Base-by-base conservation (phyloP, 768 basidiomycete species). In the Lyophyllum semitale region DNA sequence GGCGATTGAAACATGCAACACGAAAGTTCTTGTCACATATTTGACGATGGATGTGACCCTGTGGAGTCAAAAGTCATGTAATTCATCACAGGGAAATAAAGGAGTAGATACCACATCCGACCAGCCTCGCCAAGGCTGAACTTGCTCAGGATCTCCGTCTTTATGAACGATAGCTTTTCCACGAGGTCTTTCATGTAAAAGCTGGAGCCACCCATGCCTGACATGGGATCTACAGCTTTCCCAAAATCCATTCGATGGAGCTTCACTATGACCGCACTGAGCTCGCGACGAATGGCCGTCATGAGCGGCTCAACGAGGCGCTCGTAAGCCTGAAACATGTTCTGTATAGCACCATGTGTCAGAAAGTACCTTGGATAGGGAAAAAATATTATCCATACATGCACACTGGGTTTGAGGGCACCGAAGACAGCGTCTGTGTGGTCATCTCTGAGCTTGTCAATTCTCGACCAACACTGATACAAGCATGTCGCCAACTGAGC, bases 1-100 rank as follows among this genome's bases (percentile, higher is more conserved):
- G 8, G 88, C 91, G 53, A 98, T 93, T 23, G 93, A 96, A n/a
- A 91, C 88, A 64, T 99, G 95, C 33, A 98, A 71, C 9, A 99
- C 85, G 70, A 98, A 99, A 2, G 85, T 89, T 59, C 83, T 82
- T 44, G 98, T 88, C 32, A 89, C 84, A 67, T 89, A 89, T 60
- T 87, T 85, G 50, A 88, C 89, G 32, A 97, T 84, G 6, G 78
- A 77, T 13, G 77, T 71, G 0, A 80, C 69, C 88, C 90, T 92
- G 56, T 12, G 40, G 45, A 25, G 7, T 11, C 12, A 5, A 51
- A 27, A 37, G 48, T 50, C 33, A 37, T 55, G 54, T 22, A 33
- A 20, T 41, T 13, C 27, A 44, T 26, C 17, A 20, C 25, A 29
- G 33, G n/a, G 7, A 51, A n/a, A 57, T n/a, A 33, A 43, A 33